Evolutionary conservation across 2,329 filamentous ascomycete genomes (phyloP).

Genomic region (Periconia macrospinosa): DNA sequence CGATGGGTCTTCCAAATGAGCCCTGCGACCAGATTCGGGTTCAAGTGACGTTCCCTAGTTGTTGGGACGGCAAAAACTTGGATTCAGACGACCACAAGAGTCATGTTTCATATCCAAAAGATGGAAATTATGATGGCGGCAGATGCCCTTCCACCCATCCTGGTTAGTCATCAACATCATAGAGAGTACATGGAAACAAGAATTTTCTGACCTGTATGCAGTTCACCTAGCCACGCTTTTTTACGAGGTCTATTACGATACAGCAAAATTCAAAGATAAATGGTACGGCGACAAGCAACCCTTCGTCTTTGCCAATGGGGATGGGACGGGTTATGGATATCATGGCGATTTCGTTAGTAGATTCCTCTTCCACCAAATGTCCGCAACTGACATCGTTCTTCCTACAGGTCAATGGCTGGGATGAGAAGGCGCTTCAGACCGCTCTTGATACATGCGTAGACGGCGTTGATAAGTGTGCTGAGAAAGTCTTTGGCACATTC

Average conservation of each 20-base stretch:
- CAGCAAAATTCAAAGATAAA: slow-evolving; percentile 53
- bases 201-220: slow-evolving; percentile 28
- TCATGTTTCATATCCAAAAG: slow-evolving; percentile 63
- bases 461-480: slow-evolving; percentile 43
- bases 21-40: slow-evolving; percentile 66
- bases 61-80: slow-evolving; percentile 66
- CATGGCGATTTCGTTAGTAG: slow-evolving; percentile 66
- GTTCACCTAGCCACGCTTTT: slow-evolving; percentile 61
- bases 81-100: slow-evolving; percentile 63
- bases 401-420: slow-evolving; percentile 62
- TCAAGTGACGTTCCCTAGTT: slow-evolving; percentile 73
- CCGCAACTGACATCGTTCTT: not conserved
- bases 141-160: slow-evolving; percentile 55
- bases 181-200: too few relatives aligned
- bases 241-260: slow-evolving; percentile 60
- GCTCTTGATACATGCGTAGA: slow-evolving; percentile 69
- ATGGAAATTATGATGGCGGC: slow-evolving; percentile 49
- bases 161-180: too few relatives aligned
- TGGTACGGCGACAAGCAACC: slow-evolving; percentile 47
- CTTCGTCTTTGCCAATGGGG: slow-evolving; percentile 67
- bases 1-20: slow-evolving; percentile 68
- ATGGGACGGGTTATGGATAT: slow-evolving; percentile 68
- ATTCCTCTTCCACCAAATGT: not conserved
- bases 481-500: slow-evolving; percentile 43
- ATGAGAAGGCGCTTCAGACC: slow-evolving; percentile 63